These are phyloP conservation scores for Syzygium malaccense DNA, from an alignment of 441 rosid species.

Conservation along the genomic window DNA sequence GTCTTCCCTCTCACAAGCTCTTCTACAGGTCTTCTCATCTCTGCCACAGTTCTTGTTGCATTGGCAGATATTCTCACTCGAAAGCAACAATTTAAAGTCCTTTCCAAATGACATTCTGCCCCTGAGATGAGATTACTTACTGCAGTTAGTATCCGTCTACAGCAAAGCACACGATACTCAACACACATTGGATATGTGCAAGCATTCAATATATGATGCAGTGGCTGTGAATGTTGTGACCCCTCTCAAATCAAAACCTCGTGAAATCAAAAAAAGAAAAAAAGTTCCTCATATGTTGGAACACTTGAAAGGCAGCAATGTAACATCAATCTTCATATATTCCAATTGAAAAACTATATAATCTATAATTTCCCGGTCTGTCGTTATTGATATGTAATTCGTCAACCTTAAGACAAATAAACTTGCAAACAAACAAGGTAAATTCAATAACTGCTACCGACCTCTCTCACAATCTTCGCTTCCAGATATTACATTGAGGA, in stretches of 20 bases:
- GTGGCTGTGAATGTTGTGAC: not conserved
- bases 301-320: not conserved
- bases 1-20: constrained; percentile 56
- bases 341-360: not conserved
- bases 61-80: constrained; percentile 54
- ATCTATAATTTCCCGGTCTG: not conserved
- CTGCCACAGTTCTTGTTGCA: constrained; percentile 64
- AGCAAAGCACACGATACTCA: not conserved
- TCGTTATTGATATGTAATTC: not conserved
- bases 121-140: constrained; percentile 26
- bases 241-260: not conserved
- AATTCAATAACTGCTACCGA: not conserved
- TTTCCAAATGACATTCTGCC: constrained; percentile 30
- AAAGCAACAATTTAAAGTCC: constrained; percentile 35
- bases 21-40: constrained; percentile 57
- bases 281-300: not conserved
- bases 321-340: not conserved
- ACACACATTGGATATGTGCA: not conserved
- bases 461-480: not conserved
- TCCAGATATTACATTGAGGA: not conserved
- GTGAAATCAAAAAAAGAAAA: not conserved
- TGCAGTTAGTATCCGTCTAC: not conserved
- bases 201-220: not conserved
- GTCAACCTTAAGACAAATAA: not conserved
- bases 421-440: not conserved